Conservation (phyloP, 2,329 filamentous ascomycete genomes). For the Microdochium nivale region DNA sequence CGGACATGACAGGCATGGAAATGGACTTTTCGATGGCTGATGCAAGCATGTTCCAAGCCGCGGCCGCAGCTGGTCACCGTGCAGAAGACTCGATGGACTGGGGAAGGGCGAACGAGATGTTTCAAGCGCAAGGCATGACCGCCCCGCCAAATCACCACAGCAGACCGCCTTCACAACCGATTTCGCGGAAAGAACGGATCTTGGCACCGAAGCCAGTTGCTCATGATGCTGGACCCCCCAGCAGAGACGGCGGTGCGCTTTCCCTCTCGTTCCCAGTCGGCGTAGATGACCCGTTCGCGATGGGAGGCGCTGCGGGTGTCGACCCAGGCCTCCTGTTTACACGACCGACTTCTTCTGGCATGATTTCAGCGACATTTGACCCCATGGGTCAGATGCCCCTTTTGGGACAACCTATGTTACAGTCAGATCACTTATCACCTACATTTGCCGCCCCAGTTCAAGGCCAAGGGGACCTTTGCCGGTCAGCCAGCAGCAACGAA, state of each 20-base stretch:
- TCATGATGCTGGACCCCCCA: slow-evolving; percentile 20
- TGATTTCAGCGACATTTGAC: slow-evolving; percentile 29
- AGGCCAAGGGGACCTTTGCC: slow-evolving; percentile 29
- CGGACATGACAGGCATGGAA: slow-evolving; percentile 48
- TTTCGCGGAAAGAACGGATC: slow-evolving; percentile 29
- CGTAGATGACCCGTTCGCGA: slow-evolving; percentile 41
- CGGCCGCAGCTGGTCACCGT: slow-evolving; percentile 28
- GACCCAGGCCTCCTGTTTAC: slow-evolving; percentile 52
- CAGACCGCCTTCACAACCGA: slow-evolving; percentile 16
- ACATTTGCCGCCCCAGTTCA: slow-evolving; percentile 20
- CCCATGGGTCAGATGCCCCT: slow-evolving; percentile 16
- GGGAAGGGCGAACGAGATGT: slow-evolving; percentile 45
- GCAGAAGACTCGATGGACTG: slow-evolving; percentile 47
- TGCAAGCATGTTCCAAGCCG: slow-evolving; percentile 33
- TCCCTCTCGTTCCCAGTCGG: slow-evolving; percentile 31
- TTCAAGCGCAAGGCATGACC: slow-evolving; percentile 35
- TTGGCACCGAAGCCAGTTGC: slow-evolving; percentile 38
- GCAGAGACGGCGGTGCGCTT: slow-evolving; percentile 27
- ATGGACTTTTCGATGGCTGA: slow-evolving; percentile 44
- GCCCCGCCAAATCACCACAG: slow-evolving; percentile 27
- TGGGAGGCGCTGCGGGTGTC: slow-evolving; percentile 29
- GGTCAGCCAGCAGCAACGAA: slow-evolving; percentile 36
- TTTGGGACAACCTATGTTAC: slow-evolving; percentile 15
- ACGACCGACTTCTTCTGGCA: slow-evolving; percentile 36
- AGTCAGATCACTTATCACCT: slow-evolving; percentile 9